These are phyloP conservation scores for Hypoxylon sp. DNA, from an alignment of 2,329 filamentous ascomycete species.

Conservation along the genomic window DNA sequence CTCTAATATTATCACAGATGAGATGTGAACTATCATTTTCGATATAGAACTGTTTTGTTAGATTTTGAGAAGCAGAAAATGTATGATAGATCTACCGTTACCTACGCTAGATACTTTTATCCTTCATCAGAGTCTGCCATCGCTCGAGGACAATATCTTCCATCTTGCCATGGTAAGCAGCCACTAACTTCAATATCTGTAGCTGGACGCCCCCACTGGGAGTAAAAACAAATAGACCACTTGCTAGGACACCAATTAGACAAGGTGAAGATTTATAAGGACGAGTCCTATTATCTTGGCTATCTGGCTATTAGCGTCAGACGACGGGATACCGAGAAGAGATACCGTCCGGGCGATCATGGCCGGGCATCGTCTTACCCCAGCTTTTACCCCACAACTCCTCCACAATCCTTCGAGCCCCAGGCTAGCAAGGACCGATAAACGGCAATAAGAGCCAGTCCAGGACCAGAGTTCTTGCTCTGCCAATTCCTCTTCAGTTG, in stretches of 20 bases:
- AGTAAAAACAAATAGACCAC: neutral
- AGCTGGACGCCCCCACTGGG: neutral
- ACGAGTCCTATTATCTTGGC: neutral
- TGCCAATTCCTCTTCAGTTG: neutral
- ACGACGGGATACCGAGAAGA: slow-evolving; percentile 34
- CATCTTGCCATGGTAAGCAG: neutral
- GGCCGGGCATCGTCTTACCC: slow-evolving; percentile 33
- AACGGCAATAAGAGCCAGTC: slow-evolving; percentile 26
- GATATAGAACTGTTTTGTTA: too few relatives aligned
- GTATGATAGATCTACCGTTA: too few relatives aligned
- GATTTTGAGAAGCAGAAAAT: too few relatives aligned
- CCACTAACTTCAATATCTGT: neutral
- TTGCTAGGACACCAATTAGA: neutral
- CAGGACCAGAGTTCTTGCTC: neutral
- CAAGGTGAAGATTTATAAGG: neutral
- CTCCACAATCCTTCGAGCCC: slow-evolving; percentile 33
- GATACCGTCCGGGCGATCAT: slow-evolving; percentile 14
- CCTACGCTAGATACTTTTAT: neutral
- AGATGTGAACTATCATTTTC: too few relatives aligned
- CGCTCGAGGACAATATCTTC: neutral
- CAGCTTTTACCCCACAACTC: slow-evolving; percentile 44
- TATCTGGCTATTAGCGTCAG: slow-evolving; percentile 1
- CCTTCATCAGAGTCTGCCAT: neutral
- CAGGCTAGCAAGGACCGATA: slow-evolving; percentile 25
- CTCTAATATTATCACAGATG: too few relatives aligned